Percentiles rank a stretch among this genome's conserved stretches.
These are phyloP conservation scores for Curvularia sp. DNA, from an alignment of 2,329 filamentous ascomycete species.

Conservation along the genomic window DNA sequence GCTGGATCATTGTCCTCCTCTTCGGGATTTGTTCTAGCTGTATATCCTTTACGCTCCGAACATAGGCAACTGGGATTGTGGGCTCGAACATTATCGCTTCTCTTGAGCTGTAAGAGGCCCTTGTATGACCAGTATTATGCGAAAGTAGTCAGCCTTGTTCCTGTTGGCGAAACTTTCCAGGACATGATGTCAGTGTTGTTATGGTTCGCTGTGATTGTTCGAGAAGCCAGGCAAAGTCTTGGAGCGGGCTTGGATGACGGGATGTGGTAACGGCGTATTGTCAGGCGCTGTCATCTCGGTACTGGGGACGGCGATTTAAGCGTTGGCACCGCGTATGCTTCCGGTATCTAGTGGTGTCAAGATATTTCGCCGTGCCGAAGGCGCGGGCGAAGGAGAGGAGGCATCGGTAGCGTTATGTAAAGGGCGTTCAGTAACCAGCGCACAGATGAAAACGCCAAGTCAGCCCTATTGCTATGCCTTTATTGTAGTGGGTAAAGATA, in stretches of 20 bases:
- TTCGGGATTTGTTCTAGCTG: slow-evolving; percentile 16
- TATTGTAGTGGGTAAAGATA: background rate
- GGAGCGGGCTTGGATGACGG: background rate
- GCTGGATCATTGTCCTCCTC: slow-evolving; percentile 6
- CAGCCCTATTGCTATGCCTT: background rate
- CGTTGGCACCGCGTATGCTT: slow-evolving; percentile 10
- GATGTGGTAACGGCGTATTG: slow-evolving; percentile 1
- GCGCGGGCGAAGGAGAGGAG: background rate
- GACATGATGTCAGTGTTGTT: background rate
- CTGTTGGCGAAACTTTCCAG: background rate
- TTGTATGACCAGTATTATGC: background rate
- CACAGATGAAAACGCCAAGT: background rate
- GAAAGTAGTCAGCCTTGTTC: background rate
- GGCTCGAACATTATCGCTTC: slow-evolving; percentile 1
- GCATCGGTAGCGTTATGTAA: background rate
- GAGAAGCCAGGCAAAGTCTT: background rate
- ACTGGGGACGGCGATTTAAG: background rate
- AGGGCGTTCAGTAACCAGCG: background rate
- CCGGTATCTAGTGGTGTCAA: slow-evolving; percentile 7
- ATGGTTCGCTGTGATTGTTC: background rate
- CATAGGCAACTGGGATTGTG: slow-evolving; percentile 13
- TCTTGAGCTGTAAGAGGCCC: background rate
- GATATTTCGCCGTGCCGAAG: slow-evolving; percentile 20
- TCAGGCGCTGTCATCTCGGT: slow-evolving; percentile 12
- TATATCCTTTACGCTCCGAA: slow-evolving; percentile 4